Conservation (phyloP, 306 rosid species). For the Dryas alaskensis region DNA sequence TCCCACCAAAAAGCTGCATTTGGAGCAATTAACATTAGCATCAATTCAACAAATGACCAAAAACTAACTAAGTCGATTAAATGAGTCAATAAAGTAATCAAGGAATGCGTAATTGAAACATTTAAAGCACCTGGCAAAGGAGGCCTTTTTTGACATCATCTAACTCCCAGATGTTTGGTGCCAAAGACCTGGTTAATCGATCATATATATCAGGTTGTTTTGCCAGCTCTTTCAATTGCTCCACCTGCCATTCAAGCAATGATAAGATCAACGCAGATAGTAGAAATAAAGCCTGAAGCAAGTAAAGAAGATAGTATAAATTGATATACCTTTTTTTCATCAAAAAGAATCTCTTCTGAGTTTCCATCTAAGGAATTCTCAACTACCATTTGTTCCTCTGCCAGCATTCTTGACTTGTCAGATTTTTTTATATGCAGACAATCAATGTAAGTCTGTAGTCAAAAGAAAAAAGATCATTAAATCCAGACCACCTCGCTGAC, state of each 20-base stretch:
- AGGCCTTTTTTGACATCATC: slow-evolving; percentile 96
- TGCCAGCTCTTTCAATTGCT: slow-evolving; percentile 72
- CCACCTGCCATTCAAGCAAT: slow-evolving; percentile 53
- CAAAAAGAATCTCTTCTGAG: slow-evolving; percentile 49
- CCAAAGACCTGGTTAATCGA: slow-evolving; percentile 78
- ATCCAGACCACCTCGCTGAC: slow-evolving; percentile 19
- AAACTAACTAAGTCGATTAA: slow-evolving; percentile 10
- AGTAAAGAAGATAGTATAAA: slow-evolving; percentile 9
- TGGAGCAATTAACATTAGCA: neutral
- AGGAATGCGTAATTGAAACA: slow-evolving; percentile 10
- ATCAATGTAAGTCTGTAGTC: slow-evolving; percentile 81
- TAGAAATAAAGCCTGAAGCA: slow-evolving; percentile 13
- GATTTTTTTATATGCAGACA: slow-evolving; percentile 92
- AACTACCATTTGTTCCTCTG: slow-evolving; percentile 61
- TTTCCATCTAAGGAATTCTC: slow-evolving; percentile 38
- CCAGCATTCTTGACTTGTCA: slow-evolving; percentile 83
- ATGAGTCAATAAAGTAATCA: slow-evolving; percentile 21
- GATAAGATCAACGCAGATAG: slow-evolving; percentile 23
- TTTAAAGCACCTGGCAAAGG: slow-evolving; percentile 77
- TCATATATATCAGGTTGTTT: slow-evolving; percentile 83
- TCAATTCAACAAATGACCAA: neutral
- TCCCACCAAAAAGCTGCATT: slow-evolving; percentile 93
- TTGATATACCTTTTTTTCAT: slow-evolving; percentile 58
- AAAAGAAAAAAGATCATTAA: slow-evolving; percentile 15
- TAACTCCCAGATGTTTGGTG: slow-evolving; percentile 97